A percentile compares a stretch with the other conserved stretches of the same genome.
phyloP scores from a whole-genome alignment of 257 asterid species.

The Solanum pinnatisectum region DNA sequence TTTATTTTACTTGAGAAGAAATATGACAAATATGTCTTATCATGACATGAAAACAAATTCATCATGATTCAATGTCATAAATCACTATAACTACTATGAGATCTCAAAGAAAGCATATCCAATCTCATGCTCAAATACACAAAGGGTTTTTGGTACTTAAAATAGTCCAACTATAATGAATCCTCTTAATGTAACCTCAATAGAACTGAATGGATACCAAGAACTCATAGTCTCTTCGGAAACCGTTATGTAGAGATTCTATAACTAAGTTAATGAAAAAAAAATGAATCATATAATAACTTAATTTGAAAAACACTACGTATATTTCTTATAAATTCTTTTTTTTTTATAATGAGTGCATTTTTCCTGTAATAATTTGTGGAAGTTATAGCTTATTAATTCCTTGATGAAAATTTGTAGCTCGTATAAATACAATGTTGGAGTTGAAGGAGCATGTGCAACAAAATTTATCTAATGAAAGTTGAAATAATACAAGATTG shows the following conservation, averaged over 20 bases:
- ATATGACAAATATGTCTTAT: background rate
- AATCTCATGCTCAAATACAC: background rate
- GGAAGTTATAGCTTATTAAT: no score
- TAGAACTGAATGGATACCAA: background rate
- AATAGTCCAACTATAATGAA: background rate
- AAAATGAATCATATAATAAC: background rate
- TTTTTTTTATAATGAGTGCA: background rate
- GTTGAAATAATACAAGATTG: background rate
- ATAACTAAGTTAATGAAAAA: no score
- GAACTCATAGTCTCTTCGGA: background rate
- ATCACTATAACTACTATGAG: background rate
- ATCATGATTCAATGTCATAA: background rate
- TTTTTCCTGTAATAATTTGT: no score
- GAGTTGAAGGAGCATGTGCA: background rate
- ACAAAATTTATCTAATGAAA: background rate
- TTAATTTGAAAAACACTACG: no score
- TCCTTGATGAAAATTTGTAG: background rate
- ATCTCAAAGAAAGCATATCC: background rate
- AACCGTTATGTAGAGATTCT: background rate
- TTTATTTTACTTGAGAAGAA: background rate
- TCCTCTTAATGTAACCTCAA: background rate
- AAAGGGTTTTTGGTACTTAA: background rate
- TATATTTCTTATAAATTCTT: no score
- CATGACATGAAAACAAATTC: background rate
- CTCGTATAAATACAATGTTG: accelerated